These are phyloP conservation scores for Lasiosphaeria hispida DNA, from an alignment of 495 filamentous ascomycete genomes.

Conservation along the genomic window DNA sequence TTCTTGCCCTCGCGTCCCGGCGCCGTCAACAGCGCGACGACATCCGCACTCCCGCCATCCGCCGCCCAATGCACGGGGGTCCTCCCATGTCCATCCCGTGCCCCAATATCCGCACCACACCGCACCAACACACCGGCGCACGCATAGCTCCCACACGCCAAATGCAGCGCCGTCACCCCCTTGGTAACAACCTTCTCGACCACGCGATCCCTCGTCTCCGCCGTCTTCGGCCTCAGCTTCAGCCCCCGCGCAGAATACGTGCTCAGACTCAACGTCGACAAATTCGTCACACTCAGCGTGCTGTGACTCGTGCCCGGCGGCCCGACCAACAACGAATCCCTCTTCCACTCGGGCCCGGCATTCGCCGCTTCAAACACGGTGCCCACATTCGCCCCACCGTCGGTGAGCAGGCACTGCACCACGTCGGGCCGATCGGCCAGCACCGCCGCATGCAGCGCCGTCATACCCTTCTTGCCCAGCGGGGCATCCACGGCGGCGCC, in stretches of 20 bases:
- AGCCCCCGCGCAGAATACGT: neutral
- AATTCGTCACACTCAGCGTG: neutral
- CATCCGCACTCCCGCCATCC: conserved; percentile 2
- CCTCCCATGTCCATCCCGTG: conserved; percentile 13
- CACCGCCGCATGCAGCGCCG: too few species aligned
- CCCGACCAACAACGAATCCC: too few species aligned
- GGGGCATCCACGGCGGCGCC: too few species aligned
- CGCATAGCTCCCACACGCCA: conserved; percentile 8
- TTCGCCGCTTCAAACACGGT: too few species aligned
- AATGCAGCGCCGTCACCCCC: conserved; percentile 21
- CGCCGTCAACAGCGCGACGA: conserved; percentile 18
- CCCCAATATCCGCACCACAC: conserved; percentile 4
- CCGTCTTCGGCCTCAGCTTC: neutral
- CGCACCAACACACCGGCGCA: conserved; percentile 14
- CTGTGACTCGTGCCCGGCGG: neutral
- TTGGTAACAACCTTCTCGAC: neutral
- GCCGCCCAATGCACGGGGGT: conserved; percentile 25
- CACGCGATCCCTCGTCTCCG: neutral
- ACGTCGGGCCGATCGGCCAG: too few species aligned
- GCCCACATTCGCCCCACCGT: too few species aligned
- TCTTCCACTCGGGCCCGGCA: too few species aligned
- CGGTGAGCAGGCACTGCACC: too few species aligned
- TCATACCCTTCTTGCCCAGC: too few species aligned
- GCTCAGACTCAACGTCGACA: too few species aligned
- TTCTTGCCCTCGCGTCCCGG: neutral